phyloP scores from a whole-genome alignment of 2,329 filamentous ascomycete genomes.

The Alternaria brassicicola region DNA sequence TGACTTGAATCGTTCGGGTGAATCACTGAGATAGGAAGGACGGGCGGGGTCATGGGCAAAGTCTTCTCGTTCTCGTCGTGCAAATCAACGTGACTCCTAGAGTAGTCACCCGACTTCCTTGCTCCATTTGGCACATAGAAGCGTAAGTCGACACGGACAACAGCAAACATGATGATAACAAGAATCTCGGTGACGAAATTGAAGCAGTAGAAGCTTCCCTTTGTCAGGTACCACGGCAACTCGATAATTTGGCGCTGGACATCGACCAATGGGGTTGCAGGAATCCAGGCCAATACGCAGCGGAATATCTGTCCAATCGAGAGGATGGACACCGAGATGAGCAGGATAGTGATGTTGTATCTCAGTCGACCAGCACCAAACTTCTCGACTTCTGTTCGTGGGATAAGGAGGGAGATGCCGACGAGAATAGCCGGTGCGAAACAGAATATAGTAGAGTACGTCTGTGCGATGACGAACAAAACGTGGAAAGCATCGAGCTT shows the following conservation, averaged over 20 bases:
- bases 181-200: constrained; percentile 77
- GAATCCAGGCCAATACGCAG: constrained; percentile 63
- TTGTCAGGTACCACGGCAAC: constrained; percentile 71
- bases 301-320: constrained; percentile 76
- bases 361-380: constrained; percentile 72
- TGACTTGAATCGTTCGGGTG: constrained; percentile 31
- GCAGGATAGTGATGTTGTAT: constrained; percentile 70
- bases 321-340: constrained; percentile 62
- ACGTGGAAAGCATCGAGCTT: constrained; percentile 62
- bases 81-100: constrained; percentile 29
- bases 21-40: constrained; percentile 12
- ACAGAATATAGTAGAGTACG: constrained; percentile 68
- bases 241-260: constrained; percentile 49
- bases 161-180: constrained; percentile 69
- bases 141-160: constrained; percentile 73
- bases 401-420: constrained; percentile 54
- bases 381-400: constrained; percentile 56
- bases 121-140: constrained; percentile 78
- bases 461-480: constrained; percentile 68
- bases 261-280: constrained; percentile 53
- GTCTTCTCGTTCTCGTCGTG: constrained; percentile 32
- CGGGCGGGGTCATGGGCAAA: constrained; percentile 15
- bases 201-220: constrained; percentile 79
- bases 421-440: constrained; percentile 69
- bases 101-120: constrained; percentile 51